A percentile compares a stretch with the other conserved stretches of the same genome.
Evolutionary conservation across 2,329 filamentous ascomycete genomes (phyloP).

Genomic region (Diaporthe nobilis): DNA sequence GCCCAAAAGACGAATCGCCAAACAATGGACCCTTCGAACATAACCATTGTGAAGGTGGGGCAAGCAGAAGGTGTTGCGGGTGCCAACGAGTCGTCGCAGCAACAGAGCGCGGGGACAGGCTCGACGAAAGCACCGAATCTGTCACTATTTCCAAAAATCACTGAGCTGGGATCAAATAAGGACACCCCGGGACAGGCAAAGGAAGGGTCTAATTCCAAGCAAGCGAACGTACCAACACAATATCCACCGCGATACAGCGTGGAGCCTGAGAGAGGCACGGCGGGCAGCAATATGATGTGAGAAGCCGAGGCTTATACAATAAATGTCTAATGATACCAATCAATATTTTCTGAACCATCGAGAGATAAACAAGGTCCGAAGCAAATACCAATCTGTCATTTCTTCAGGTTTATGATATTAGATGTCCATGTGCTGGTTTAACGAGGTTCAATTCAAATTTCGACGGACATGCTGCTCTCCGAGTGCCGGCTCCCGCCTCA

Average conservation of each 20-base stretch:
- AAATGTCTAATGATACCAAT: slow-evolving; percentile 7
- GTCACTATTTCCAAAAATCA: slow-evolving; percentile 16
- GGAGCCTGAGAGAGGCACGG: not conserved
- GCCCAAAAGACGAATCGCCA: not conserved
- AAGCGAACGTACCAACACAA: not conserved
- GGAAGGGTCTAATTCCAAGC: not conserved
- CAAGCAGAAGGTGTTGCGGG: not conserved
- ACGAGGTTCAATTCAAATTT: not conserved
- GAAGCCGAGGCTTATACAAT: not conserved
- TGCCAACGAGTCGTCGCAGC: not conserved
- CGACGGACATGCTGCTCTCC: not conserved
- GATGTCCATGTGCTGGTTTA: no score
- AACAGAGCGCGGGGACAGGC: not conserved
- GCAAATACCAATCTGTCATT: not conserved
- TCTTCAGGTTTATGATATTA: not conserved
- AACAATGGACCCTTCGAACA: slow-evolving; percentile 10
- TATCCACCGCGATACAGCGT: slow-evolving; percentile 11
- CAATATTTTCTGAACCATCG: not conserved
- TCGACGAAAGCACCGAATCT: slow-evolving; percentile 1
- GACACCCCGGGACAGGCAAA: not conserved
- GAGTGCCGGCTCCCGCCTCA: not conserved
- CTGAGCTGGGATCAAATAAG: not conserved
- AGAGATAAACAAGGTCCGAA: not conserved
- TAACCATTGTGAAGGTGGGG: slow-evolving; percentile 7
- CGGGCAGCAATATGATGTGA: slow-evolving; percentile 12